Percentiles rank a stretch among this genome's conserved stretches.
These are phyloP conservation scores for Globisporangium spinosum DNA, from an alignment of 352 stramenopile genomes.

Conservation along the genomic window DNA sequence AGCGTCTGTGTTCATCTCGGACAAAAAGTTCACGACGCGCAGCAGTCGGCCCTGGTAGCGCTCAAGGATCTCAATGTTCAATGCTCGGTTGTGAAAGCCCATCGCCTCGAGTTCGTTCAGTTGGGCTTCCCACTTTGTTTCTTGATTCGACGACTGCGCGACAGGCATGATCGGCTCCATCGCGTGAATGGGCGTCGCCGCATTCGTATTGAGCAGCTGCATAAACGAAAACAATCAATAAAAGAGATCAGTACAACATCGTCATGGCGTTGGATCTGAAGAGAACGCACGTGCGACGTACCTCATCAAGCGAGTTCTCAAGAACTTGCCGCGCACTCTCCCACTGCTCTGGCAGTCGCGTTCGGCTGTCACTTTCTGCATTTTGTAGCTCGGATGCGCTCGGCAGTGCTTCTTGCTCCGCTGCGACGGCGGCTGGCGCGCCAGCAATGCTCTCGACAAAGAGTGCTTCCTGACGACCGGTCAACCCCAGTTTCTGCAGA, in stretches of 20 bases:
- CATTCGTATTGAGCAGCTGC: constrained; percentile 29
- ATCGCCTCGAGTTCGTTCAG: constrained; percentile 60
- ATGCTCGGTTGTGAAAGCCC: constrained; percentile 60
- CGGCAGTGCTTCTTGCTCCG: not conserved
- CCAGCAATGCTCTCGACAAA: constrained; percentile 48
- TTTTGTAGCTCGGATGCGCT: not conserved
- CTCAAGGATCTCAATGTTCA: constrained; percentile 73
- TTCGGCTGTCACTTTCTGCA: constrained; percentile 11
- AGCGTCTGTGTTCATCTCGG: constrained; percentile 38
- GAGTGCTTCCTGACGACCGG: constrained; percentile 56
- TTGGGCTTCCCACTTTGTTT: constrained; percentile 65
- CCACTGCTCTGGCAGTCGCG: constrained; percentile 36
- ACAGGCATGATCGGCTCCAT: constrained; percentile 65
- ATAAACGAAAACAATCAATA: constrained; percentile 4
- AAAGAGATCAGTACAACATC: not conserved
- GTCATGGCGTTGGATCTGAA: not conserved
- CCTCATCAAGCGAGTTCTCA: constrained; percentile 55
- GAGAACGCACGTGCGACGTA: not conserved
- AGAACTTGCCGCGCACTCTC: constrained; percentile 36
- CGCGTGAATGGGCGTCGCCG: constrained; percentile 53
- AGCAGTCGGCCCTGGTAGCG: constrained; percentile 78
- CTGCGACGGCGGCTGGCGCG: not conserved
- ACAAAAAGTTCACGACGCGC: constrained; percentile 82
- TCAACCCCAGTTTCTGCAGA: constrained; percentile 50
- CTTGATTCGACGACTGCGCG: constrained; percentile 37